These are phyloP conservation scores for Candida manassasensis DNA, from an alignment of 805 yeast species.

Conservation along the genomic window DNA sequence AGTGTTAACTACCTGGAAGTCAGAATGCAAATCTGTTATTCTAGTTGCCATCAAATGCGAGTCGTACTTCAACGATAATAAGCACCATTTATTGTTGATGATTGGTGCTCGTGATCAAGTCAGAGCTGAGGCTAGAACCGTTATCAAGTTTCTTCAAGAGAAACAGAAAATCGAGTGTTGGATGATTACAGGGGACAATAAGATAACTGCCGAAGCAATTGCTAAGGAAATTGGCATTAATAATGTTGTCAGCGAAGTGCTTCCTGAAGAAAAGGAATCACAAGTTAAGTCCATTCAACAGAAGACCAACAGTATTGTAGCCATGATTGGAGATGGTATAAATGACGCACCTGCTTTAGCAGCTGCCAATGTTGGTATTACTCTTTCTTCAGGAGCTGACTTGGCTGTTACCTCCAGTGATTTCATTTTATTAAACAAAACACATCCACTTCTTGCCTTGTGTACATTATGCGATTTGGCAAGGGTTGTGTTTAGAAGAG, in stretches of 20 bases:
- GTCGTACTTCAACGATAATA: conserved; percentile 20
- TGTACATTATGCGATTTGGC: conserved; percentile 52
- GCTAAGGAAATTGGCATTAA: conserved; percentile 58
- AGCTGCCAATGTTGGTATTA: conserved; percentile 72
- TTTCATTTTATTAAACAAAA: conserved; percentile 58
- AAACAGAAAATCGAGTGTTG: conserved; percentile 52
- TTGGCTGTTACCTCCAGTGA: conserved; percentile 71
- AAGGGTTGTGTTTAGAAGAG: conserved; percentile 46
- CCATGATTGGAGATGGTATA: conserved; percentile 83
- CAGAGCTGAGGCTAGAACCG: conserved; percentile 52
- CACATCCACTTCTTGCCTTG: conserved; percentile 47
- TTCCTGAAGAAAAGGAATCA: conserved; percentile 69
- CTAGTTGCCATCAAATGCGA: conserved; percentile 43
- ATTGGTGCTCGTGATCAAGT: conserved; percentile 60
- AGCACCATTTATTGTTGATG: conserved; percentile 39
- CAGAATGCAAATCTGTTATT: conserved; percentile 59
- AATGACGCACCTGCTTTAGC: conserved; percentile 81
- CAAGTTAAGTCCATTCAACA: conserved; percentile 53
- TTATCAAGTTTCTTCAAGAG: conserved; percentile 34
- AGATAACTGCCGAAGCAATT: conserved; percentile 60
- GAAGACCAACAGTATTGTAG: conserved; percentile 40
- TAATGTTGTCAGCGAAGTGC: conserved; percentile 62
- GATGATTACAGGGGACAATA: conserved; percentile 78
- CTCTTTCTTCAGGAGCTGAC: conserved; percentile 73
- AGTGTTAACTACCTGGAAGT: conserved; percentile 50